phyloP scores from a whole-genome alignment of 352 stramenopile species.

The Phytophthora melonis region DNA sequence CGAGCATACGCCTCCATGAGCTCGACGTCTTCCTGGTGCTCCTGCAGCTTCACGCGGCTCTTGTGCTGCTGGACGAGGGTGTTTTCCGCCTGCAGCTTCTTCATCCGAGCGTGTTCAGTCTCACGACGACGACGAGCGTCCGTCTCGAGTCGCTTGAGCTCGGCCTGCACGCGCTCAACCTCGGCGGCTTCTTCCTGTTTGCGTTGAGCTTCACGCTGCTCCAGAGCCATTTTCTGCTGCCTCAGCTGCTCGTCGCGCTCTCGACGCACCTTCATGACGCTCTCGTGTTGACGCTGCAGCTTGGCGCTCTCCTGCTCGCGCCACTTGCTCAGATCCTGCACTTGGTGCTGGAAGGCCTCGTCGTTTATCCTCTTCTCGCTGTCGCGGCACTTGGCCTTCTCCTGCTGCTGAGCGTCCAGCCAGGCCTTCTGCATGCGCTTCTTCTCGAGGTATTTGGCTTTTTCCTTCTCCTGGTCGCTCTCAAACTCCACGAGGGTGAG shows the following conservation, averaged over 20 bases:
- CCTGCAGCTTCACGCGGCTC: conserved; percentile 41
- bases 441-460: conserved; percentile 52
- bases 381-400: conserved; percentile 50
- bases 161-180: conserved; percentile 59
- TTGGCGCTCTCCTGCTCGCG: conserved; percentile 59
- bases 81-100: conserved; percentile 60
- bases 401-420: conserved; percentile 63
- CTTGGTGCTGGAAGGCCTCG: conserved; percentile 51
- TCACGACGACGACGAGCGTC: conserved; percentile 49
- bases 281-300: conserved; percentile 55
- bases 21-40: conserved; percentile 70
- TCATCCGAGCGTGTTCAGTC: conserved; percentile 62
- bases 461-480: conserved; percentile 60
- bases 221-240: conserved; percentile 52
- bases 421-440: conserved; percentile 69
- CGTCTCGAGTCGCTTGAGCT: conserved; percentile 60
- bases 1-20: conserved; percentile 78
- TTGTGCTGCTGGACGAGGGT: conserved; percentile 53
- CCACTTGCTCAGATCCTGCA: conserved; percentile 63
- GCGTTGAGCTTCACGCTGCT: conserved; percentile 43
- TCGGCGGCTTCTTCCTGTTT: conserved; percentile 61
- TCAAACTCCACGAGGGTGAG: conserved; percentile 81
- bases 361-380: conserved; percentile 47
- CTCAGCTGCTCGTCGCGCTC: conserved; percentile 72
- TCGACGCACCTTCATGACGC: conserved; percentile 58